Percentiles rank a stretch among this genome's conserved stretches.
Conservation (phyloP, 2,329 filamentous ascomycete genomes). For the Nothophaeocryptopus gaeumannii region DNA sequence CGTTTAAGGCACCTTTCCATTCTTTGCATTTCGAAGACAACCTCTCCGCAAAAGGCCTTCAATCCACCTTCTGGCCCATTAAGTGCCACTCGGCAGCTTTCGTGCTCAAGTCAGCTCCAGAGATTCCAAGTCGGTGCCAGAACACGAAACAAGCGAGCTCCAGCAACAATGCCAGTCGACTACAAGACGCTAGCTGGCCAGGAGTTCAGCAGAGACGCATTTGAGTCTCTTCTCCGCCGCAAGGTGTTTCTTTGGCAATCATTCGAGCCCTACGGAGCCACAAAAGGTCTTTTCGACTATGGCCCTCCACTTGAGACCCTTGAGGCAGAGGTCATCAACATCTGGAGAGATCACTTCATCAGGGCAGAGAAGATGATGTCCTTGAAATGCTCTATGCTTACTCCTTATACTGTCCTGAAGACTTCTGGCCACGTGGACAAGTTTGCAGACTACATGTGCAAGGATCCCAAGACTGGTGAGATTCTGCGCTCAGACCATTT, state of each 20-base stretch:
- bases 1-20: background rate
- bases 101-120: slow-evolving; percentile 15
- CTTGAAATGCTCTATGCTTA: slow-evolving; percentile 90
- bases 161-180: slow-evolving; percentile 54
- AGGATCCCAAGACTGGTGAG: slow-evolving; percentile 91
- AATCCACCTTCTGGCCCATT: no score
- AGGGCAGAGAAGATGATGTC: slow-evolving; percentile 93
- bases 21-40: background rate
- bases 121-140: slow-evolving; percentile 28
- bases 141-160: slow-evolving; percentile 37
- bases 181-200: slow-evolving; percentile 82
- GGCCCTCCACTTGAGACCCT: slow-evolving; percentile 84
- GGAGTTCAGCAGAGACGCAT: slow-evolving; percentile 74
- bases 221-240: slow-evolving; percentile 83
- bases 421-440: slow-evolving; percentile 93
- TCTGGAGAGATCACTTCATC: slow-evolving; percentile 92
- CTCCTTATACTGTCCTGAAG: slow-evolving; percentile 89
- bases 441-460: slow-evolving; percentile 95
- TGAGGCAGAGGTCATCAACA: slow-evolving; percentile 81
- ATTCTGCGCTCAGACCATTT: slow-evolving; percentile 95
- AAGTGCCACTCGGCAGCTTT: slow-evolving; percentile 8
- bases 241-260: slow-evolving; percentile 92
- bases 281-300: slow-evolving; percentile 74
- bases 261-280: slow-evolving; percentile 77
- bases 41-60: no score